Evolutionary conservation across 768 basidiomycete genomes (phyloP).

Genomic region (Leccinum truebloodii): DNA sequence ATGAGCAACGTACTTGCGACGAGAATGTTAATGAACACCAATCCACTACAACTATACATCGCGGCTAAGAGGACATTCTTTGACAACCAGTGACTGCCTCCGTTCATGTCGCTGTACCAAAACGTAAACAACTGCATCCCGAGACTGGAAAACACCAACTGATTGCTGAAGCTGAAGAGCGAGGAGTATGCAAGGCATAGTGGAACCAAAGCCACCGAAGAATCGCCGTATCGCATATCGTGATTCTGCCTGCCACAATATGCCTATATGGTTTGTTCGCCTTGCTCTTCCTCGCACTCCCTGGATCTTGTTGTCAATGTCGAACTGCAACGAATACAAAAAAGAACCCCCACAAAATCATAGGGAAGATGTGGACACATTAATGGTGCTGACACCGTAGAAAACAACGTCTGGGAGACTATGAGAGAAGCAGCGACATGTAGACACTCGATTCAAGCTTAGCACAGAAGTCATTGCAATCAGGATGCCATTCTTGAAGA

Average conservation of each 20-base stretch:
- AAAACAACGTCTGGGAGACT: neutral
- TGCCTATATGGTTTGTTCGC: constrained; percentile 48
- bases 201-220: constrained; percentile 39
- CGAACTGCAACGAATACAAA: constrained; percentile 44
- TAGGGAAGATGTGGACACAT: constrained; percentile 25
- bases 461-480: constrained; percentile 48
- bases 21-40: constrained; percentile 21
- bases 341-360: constrained; percentile 36
- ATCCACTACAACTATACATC: constrained; percentile 28
- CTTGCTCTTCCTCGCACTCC: constrained; percentile 39
- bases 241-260: constrained; percentile 44
- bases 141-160: constrained; percentile 35
- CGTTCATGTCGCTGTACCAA: constrained; percentile 41
- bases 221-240: constrained; percentile 31
- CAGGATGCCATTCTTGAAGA: constrained; percentile 48
- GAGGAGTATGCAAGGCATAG: constrained; percentile 38
- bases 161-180: constrained; percentile 27
- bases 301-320: constrained; percentile 24
- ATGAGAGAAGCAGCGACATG: neutral
- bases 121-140: constrained; percentile 33
- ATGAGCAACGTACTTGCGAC: constrained; percentile 33
- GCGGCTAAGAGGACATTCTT: constrained; percentile 41
- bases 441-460: constrained; percentile 8
- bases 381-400: constrained; percentile 25
- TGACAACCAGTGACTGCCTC: constrained; percentile 39